Evolutionary conservation across 2,329 filamentous ascomycete species (phyloP).

Genomic region (Diaporthe sp.): DNA sequence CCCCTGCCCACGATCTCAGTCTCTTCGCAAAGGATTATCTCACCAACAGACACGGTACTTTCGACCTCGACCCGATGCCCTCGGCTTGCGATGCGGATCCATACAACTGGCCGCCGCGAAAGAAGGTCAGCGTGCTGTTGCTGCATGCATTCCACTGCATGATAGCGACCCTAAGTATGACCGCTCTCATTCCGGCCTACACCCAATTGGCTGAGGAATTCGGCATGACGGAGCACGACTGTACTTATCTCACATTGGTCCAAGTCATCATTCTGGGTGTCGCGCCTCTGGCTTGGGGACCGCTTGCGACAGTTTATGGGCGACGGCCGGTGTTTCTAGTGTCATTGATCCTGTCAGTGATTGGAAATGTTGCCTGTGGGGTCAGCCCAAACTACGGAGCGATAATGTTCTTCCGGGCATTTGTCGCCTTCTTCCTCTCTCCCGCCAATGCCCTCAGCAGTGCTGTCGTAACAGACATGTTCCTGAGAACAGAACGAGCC

Average conservation of each 20-base stretch:
- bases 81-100: conserved; percentile 63
- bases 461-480: conserved; percentile 68
- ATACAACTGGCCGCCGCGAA: conserved; percentile 67
- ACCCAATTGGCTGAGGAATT: conserved; percentile 62
- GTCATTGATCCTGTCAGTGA: conserved; percentile 59
- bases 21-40: conserved; percentile 60
- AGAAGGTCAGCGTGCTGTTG: conserved; percentile 61
- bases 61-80: conserved; percentile 66
- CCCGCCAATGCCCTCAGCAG: conserved; percentile 61
- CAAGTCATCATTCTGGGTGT: conserved; percentile 20
- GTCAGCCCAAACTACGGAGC: conserved; percentile 61
- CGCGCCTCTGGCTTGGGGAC: conserved; percentile 26
- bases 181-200: conserved; percentile 64
- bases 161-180: conserved; percentile 65
- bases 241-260: conserved; percentile 22
- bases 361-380: conserved; percentile 67
- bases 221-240: conserved; percentile 52
- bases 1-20: not conserved
- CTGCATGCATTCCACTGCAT: conserved; percentile 64
- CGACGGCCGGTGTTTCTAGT: conserved; percentile 64
- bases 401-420: conserved; percentile 63
- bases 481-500: conserved; percentile 65
- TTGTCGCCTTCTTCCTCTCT: conserved; percentile 68
- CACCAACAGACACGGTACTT: conserved; percentile 63
- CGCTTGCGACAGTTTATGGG: conserved; percentile 13